Evolutionary conservation across 1,284 basidiomycete genomes (phyloP).

Genomic region (Rhodotorula sp.): DNA sequence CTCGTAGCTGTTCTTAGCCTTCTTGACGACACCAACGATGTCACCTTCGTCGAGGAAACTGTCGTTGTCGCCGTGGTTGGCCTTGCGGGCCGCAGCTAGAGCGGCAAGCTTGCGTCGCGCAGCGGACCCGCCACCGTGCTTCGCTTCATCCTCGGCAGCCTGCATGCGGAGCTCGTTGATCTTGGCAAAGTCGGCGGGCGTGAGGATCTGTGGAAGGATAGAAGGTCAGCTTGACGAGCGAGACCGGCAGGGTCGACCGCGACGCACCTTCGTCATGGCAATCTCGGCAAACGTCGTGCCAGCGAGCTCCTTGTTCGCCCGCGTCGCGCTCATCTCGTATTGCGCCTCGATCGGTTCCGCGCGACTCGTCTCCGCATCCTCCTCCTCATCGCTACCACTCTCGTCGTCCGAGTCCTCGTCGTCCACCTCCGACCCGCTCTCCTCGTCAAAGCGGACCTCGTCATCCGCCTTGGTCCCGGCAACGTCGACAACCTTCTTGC

Average conservation of each 20-base stretch:
- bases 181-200: slow-evolving; percentile 93
- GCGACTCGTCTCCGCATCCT: slow-evolving; percentile 45
- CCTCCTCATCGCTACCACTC: slow-evolving; percentile 49
- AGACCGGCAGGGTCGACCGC: neutral
- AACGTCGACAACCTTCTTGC: slow-evolving; percentile 17
- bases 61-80: slow-evolving; percentile 55
- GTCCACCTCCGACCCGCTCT: slow-evolving; percentile 21
- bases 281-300: slow-evolving; percentile 43
- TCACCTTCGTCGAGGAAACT: slow-evolving; percentile 83
- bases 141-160: slow-evolving; percentile 71
- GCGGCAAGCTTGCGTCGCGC: slow-evolving; percentile 83
- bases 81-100: slow-evolving; percentile 60
- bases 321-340: slow-evolving; percentile 38
- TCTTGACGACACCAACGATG: slow-evolving; percentile 92
- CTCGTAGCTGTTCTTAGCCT: slow-evolving; percentile 88
- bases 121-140: slow-evolving; percentile 67
- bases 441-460: slow-evolving; percentile 8
- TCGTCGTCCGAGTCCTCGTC: slow-evolving; percentile 44
- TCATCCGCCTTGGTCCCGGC: slow-evolving; percentile 19
- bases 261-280: slow-evolving; percentile 71
- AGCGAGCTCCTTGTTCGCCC: slow-evolving; percentile 36
- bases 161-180: slow-evolving; percentile 85
- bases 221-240: neutral
- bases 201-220: slow-evolving; percentile 70
- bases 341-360: slow-evolving; percentile 35